Evolutionary conservation across 768 basidiomycete species (phyloP), one percentile per base, ranked within the genome.

Genomic region (Asterophora lycoperdoides): DNA sequence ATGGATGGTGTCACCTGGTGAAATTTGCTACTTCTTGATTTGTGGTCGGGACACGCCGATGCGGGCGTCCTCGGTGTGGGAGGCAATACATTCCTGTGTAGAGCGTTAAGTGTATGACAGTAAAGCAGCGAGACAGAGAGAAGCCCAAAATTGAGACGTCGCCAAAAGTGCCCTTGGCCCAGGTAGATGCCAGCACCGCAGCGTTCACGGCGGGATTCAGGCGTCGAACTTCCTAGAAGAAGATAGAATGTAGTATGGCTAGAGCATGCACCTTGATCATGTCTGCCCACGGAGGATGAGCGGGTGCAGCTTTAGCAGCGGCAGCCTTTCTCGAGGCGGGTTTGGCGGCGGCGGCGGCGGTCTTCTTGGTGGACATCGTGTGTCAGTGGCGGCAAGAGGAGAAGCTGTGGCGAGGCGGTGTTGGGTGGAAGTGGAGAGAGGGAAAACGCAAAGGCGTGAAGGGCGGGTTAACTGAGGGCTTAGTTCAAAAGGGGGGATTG

Each of bases 1-100:
- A 44, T 46, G 49, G 37, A 42, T 41, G 41, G 48, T 48, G 8
- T 26, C 43, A 28, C 20, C 41, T 23, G 30, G 44, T 42, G 17
- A 19, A 41, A 52, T 48, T 46, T 54, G 58, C 51, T 74, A 94
- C 88, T 90, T 95, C 83, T 96, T 96, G 73, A 96, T 93, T 60
- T 84, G 80, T 46, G 84, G 89, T 41, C 94, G 84, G 57, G 91
- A 94, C 53, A 94, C 93, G 58, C 92, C 93, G 49, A 65, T 65
- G 49, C 91, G 86, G 49, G 86, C 79, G 55, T 91, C 89, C 28
- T 91, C 89, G 6, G 77, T 78, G 67, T 83, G 70, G 46, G 71
- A 75, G 53, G 76, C 68, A 66, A 95, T 89, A 60, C 89, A 91
- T 73, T 93, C 92, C 91, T 93, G 69, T 2, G 10, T 23, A 9